Evolutionary conservation across 495 filamentous ascomycete species (phyloP), one percentile per base, ranked within the genome.

Genomic region (Aspergillus nidulans): DNA sequence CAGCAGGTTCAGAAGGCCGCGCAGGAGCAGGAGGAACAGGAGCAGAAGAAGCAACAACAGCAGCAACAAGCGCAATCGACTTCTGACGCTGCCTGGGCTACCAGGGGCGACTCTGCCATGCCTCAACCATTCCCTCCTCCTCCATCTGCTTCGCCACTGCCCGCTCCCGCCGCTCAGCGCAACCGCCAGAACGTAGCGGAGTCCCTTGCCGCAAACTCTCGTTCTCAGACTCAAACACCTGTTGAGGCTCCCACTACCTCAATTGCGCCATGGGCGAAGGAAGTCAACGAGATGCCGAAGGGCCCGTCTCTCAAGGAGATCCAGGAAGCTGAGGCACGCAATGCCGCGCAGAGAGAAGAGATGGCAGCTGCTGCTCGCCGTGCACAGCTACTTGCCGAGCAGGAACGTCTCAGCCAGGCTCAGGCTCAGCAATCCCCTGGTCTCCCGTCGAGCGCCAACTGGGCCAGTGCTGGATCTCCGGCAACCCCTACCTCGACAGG

Each of bases 221-320:
- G 87, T 30, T 92, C 90, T 34, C 84, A 81, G 34, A 87, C 88
- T 2, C 86, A 88, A 57, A 92, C 91, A 7, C 90, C 80, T 0
- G 66, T 78, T 30, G 83, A 85, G 56, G 77, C 81, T 4, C 79
- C 79, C 0, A 69, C 77, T 32, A 76, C 89, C 3, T 86, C 90
- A 2, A 76, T 96, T 44, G 94, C 94, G 1, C 94, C 94, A 1
- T 98, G 94, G 94, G 94, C 94, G 5, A 92, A 91, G 67, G 90
- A 97, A 56, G 74, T 79, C 10, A 76, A 81, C 19, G 91, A 91
- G 63, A 69, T 83, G 18, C 83, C 88, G 25, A 97, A 90, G 73
- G 91, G 89, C 0, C 94, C 92, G 3, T 96, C 92, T 52, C 78
- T 98, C 52, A 97, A 90, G 72, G 92, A 98, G 63, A 98, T 98